phyloP scores from a whole-genome alignment of 2,329 filamentous ascomycete genomes.

The Fusarium palustre region DNA sequence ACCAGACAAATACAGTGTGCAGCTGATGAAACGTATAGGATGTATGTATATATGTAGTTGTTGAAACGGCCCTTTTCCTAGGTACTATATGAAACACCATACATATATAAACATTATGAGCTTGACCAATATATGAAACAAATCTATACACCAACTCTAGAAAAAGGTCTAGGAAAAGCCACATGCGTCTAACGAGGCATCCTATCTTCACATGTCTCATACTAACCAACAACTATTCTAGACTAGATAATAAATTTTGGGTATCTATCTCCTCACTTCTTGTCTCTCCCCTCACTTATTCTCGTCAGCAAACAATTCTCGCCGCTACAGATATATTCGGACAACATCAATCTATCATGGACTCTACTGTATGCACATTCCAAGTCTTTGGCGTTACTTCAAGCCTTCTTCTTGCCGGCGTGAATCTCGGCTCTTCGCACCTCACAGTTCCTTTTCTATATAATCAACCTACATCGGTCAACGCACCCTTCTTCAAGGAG shows the following conservation, averaged over 20 bases:
- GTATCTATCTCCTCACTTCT: neutral
- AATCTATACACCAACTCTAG: neutral
- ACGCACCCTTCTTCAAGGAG: conserved; percentile 35
- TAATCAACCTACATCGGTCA: conserved; percentile 23
- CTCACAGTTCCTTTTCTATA: conserved; percentile 38
- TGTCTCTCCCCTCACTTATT: neutral
- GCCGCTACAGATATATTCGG: neutral
- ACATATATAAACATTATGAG: neutral
- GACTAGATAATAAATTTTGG: neutral
- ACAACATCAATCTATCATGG: conserved; percentile 12
- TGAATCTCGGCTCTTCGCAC: conserved; percentile 35
- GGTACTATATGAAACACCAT: neutral
- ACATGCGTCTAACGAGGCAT: conserved; percentile 24
- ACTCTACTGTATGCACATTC: conserved; percentile 8
- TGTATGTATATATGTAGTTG: neutral
- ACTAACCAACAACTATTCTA: neutral
- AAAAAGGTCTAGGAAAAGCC: conserved; percentile 3
- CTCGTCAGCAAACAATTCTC: neutral
- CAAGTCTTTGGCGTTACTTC: conserved; percentile 32
- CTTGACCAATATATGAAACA: neutral
- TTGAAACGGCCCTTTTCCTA: neutral
- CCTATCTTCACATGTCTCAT: neutral
- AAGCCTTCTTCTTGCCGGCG: conserved; percentile 29
- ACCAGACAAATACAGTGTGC: neutral
- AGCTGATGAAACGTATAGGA: neutral